phyloP scores from a whole-genome alignment of 768 basidiomycete species.

The Tricholoma bakamatsutake region DNA sequence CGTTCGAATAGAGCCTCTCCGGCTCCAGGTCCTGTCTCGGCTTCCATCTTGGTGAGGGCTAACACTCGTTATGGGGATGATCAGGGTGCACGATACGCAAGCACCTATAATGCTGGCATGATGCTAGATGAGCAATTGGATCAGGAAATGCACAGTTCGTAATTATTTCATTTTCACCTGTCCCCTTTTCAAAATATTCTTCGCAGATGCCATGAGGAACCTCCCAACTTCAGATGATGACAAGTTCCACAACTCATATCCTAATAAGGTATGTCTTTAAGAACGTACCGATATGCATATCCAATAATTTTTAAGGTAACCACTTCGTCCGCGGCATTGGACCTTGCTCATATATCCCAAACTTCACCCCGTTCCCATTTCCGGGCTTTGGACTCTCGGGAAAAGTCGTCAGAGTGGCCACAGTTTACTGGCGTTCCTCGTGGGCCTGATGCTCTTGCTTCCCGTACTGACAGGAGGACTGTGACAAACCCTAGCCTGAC shows the following conservation, averaged over 20 bases:
- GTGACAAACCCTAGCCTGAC: slow-evolving; percentile 72
- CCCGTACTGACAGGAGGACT: slow-evolving; percentile 59
- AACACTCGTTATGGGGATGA: slow-evolving; percentile 51
- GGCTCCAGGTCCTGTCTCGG: slow-evolving; percentile 42
- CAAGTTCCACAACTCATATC: slow-evolving; percentile 64
- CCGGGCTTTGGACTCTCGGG: slow-evolving; percentile 51
- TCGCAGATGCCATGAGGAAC: slow-evolving; percentile 81
- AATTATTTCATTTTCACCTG: neutral
- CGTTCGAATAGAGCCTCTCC: slow-evolving; percentile 52
- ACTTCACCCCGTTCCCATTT: slow-evolving; percentile 65
- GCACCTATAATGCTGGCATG: slow-evolving; percentile 76
- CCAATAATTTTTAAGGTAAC: slow-evolving; percentile 47
- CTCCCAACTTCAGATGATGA: slow-evolving; percentile 87
- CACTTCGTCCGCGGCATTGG: slow-evolving; percentile 86
- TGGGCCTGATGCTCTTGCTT: slow-evolving; percentile 49
- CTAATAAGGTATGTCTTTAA: slow-evolving; percentile 49
- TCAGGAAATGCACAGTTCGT: slow-evolving; percentile 89
- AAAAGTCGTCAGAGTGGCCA: slow-evolving; percentile 90
- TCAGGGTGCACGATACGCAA: slow-evolving; percentile 54
- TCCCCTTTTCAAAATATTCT: neutral
- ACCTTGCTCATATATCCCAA: slow-evolving; percentile 86
- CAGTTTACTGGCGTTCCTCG: slow-evolving; percentile 69
- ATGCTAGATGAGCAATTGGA: slow-evolving; percentile 92
- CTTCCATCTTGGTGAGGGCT: slow-evolving; percentile 47
- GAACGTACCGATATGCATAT: slow-evolving; percentile 1